Evolutionary conservation across 345 rosid genomes (phyloP).

Genomic region (Hevea brasiliensis): DNA sequence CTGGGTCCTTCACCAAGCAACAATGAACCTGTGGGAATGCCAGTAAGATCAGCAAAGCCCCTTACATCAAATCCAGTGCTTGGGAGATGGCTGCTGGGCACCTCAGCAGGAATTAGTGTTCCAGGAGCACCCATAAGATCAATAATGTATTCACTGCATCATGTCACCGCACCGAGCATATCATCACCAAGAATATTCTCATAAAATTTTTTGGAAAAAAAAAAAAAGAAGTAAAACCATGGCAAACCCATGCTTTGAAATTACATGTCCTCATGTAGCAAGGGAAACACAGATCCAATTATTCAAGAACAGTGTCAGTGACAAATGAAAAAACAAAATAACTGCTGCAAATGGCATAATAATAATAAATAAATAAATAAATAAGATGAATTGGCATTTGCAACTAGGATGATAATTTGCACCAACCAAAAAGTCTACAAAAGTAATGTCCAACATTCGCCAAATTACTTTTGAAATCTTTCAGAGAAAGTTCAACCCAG

Average conservation of each 20-base stretch:
- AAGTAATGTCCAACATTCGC: constrained; percentile 6
- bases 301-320: neutral
- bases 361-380: too few relatives aligned
- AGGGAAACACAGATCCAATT: neutral
- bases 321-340: neutral
- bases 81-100: constrained; percentile 65
- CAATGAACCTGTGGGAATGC: constrained; percentile 30
- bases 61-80: constrained; percentile 49
- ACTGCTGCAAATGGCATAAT: neutral
- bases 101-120: constrained; percentile 82
- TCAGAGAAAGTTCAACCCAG: neutral
- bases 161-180: constrained; percentile 25
- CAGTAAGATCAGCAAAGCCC: constrained; percentile 45
- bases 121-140: constrained; percentile 99
- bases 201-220: constrained; percentile 14
- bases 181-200: constrained; percentile 11
- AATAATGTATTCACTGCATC: constrained; percentile 83
- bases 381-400: constrained; percentile 8
- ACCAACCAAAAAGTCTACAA: neutral
- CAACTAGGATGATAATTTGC: neutral
- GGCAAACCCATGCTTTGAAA: neutral
- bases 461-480: neutral
- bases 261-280: neutral
- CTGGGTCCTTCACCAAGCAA: constrained; percentile 42
- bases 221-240: neutral